Evolutionary conservation across 805 yeast species (phyloP).

Genomic region (Starmerella apis): DNA sequence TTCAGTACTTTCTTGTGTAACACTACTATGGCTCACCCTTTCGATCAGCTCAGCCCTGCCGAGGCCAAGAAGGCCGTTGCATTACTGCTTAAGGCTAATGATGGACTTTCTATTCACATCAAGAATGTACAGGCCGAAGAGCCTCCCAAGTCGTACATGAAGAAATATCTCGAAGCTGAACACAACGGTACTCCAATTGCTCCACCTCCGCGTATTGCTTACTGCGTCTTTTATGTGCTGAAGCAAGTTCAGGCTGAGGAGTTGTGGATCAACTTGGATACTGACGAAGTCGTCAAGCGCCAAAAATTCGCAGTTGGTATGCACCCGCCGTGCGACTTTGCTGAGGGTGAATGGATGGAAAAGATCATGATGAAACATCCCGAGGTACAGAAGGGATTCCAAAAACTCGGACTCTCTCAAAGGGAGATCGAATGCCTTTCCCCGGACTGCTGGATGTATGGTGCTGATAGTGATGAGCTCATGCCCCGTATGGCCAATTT

Average conservation of each 20-base stretch:
- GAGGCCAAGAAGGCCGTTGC: conserved; percentile 28
- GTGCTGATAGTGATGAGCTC: conserved; percentile 49
- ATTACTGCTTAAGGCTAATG: conserved; percentile 25
- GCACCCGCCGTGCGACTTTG: conserved; percentile 62
- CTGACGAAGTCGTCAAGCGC: conserved; percentile 51
- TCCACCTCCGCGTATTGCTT: conserved; percentile 59
- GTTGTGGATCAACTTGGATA: conserved; percentile 56
- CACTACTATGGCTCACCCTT: conserved; percentile 26
- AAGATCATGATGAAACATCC: conserved; percentile 52
- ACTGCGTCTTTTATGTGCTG: conserved; percentile 54
- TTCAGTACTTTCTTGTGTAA: no score
- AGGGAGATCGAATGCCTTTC: conserved; percentile 17
- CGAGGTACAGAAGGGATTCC: conserved; percentile 75
- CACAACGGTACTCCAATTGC: conserved; percentile 38
- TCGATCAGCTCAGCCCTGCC: conserved; percentile 29
- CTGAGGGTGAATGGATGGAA: conserved; percentile 25
- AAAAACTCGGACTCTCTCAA: conserved; percentile 55
- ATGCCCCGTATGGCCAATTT: conserved; percentile 44
- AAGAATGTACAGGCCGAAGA: conserved; percentile 36
- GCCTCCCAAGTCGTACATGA: conserved; percentile 69
- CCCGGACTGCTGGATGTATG: conserved; percentile 58
- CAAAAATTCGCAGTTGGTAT: conserved; percentile 48
- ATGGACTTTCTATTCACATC: conserved; percentile 29
- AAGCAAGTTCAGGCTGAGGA: conserved; percentile 45
- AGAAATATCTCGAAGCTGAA: conserved; percentile 58